Base-by-base conservation (phyloP, 305 asterid genomes). In the Salvia sclarea region DNA sequence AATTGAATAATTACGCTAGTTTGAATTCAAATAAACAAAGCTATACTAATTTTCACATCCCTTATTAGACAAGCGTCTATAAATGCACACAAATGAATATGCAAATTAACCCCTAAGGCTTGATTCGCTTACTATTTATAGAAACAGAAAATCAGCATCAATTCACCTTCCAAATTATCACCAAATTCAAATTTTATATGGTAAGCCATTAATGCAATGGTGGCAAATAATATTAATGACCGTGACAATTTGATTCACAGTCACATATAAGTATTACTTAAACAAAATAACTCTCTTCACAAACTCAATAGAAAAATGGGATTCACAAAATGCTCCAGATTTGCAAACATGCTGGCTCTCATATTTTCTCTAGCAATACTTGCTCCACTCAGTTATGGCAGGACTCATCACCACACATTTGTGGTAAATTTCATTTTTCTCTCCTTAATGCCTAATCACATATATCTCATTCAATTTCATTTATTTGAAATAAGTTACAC, bases 341-440 rank as follows among this genome's bases (percentile, higher is more conserved):
- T 55, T 14, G 18, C 63, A 6, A 3, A 61, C 61, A 58, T 69
- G 24, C 10, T 74, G 62, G 56, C 72, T 20, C 25, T 47, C 6
- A 61, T 65, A 11, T 4, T 81, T 37, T 69, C 38, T 61, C 68
- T 68, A 17, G 48, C 59, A 53, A 8, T 75, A 69, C 70, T 68
- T 54, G 52, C 69, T 71, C 73, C 55, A 61, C 40, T 16, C 22
- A 31, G 41, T 69, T 16, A 17, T 68, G 74, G 68, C 61, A 75
- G 53, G 72, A 78, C 68, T 68, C 83, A 72, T 57, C 73, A 69
- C 70, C 83, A 78, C 37, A 75, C 56, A 7, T 81, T 78, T 75
- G 79, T 72, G 85, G 83, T 81, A 81, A 61, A 43, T 14, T 41
- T 13, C 2, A 5, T 1, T 20, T 30, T 30, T 30, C 6, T 30